These are phyloP conservation scores for Wickerhamiella galacta DNA, from an alignment of 805 yeast species.

Conservation along the genomic window DNA sequence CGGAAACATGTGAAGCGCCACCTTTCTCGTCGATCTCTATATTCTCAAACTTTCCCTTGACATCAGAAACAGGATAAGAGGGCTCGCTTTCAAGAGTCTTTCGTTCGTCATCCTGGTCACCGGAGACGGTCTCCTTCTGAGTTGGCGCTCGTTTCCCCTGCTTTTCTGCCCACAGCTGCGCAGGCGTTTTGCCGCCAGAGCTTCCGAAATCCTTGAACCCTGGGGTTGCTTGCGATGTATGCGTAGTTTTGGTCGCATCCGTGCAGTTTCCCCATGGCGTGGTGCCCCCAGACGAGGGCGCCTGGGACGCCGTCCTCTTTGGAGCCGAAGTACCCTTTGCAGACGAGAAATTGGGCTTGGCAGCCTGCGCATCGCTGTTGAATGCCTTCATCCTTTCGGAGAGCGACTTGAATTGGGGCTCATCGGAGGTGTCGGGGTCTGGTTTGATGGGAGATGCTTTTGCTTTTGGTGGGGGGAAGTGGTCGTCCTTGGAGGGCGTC, in stretches of 20 bases:
- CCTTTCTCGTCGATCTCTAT: constrained; percentile 5
- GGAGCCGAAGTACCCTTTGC: constrained; percentile 12
- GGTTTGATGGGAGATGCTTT: too few relatives aligned
- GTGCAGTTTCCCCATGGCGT: constrained; percentile 18
- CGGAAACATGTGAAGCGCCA: constrained; percentile 10
- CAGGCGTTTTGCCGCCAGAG: constrained; percentile 75
- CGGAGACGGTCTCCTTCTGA: not conserved
- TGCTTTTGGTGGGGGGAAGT: too few relatives aligned
- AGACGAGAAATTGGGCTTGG: constrained; percentile 20
- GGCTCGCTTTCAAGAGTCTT: constrained; percentile 9
- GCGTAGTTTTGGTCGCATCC: too few relatives aligned
- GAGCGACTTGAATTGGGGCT: constrained; percentile 13
- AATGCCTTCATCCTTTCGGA: constrained; percentile 19
- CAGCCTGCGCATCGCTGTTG: constrained; percentile 12
- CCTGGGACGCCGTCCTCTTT: constrained; percentile 11
- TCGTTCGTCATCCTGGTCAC: constrained; percentile 1
- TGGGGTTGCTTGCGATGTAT: constrained; percentile 24
- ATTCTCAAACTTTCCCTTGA: constrained; percentile 7
- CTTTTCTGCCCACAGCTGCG: constrained; percentile 90
- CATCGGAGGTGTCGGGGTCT: too few relatives aligned
- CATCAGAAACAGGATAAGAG: constrained; percentile 10
- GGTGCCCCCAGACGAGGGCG: constrained; percentile 22
- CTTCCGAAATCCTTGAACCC: constrained; percentile 38
- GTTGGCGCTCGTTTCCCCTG: constrained; percentile 33
- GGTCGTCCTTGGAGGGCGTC: not conserved